Evolutionary conservation across 345 rosid genomes (phyloP).

Genomic region (Linum lewisii): DNA sequence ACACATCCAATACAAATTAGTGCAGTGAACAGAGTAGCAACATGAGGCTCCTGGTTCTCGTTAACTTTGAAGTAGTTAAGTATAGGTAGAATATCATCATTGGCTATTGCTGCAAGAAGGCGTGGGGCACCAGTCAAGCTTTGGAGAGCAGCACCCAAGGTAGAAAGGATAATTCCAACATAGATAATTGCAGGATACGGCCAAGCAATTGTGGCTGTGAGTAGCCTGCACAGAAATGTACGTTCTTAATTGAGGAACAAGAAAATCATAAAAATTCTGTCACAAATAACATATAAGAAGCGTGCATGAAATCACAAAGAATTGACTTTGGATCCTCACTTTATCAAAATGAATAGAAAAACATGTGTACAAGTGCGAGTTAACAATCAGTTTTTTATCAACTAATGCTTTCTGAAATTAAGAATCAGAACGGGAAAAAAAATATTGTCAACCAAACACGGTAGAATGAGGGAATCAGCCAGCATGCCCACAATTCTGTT

Average conservation of each 20-base stretch:
- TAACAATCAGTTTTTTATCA: too few species aligned
- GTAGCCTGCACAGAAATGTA: slow-evolving; percentile 40
- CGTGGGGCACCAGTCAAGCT: slow-evolving; percentile 98
- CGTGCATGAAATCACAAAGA: neutral
- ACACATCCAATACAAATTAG: slow-evolving; percentile 82
- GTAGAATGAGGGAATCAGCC: neutral
- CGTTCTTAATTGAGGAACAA: neutral
- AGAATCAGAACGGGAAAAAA: neutral
- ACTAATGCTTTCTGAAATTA: neutral
- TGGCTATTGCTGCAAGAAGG: slow-evolving; percentile 98
- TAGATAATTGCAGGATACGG: slow-evolving; percentile 79
- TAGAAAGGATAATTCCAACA: slow-evolving; percentile 89
- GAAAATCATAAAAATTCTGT: neutral
- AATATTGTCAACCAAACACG: neutral
- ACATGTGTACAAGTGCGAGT: neutral
- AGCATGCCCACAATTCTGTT: neutral
- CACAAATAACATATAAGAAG: neutral
- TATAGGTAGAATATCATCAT: slow-evolving; percentile 96
- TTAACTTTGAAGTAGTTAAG: slow-evolving; percentile 91
- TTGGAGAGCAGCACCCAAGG: slow-evolving; percentile 99
- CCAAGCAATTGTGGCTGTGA: slow-evolving; percentile 96
- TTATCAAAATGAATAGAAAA: neutral
- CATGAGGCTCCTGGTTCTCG: slow-evolving; percentile 76
- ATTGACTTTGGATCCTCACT: neutral
- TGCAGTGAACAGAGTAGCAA: slow-evolving; percentile 92